phyloP scores from a whole-genome alignment of 192 early-diverging fungal genomes.

The Entophlyctis helioformis region DNA sequence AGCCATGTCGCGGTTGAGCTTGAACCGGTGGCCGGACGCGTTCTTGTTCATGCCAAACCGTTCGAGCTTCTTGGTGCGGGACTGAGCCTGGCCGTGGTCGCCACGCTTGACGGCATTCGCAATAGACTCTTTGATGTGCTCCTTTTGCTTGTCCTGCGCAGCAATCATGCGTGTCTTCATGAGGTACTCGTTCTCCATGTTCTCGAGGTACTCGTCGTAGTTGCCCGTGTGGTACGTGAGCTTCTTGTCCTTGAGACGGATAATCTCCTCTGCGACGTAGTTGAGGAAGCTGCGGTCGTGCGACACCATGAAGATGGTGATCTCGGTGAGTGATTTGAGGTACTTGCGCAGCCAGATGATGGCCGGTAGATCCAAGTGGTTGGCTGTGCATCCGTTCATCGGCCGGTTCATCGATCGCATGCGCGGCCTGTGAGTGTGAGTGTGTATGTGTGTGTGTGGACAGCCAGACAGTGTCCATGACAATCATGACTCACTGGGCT shows the following conservation, averaged over 20 bases:
- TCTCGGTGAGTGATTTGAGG: constrained; percentile 34
- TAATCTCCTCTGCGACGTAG: constrained; percentile 60
- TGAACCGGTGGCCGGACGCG: constrained; percentile 28
- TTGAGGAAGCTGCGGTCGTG: constrained; percentile 83
- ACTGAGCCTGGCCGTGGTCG: background rate
- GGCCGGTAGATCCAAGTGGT: constrained; percentile 81
- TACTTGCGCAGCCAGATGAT: constrained; percentile 87
- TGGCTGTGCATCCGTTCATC: constrained; percentile 24
- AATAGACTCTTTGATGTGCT: constrained; percentile 63
- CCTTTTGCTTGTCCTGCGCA: constrained; percentile 49
- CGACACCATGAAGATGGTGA: constrained; percentile 76
- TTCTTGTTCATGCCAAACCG: constrained; percentile 33
- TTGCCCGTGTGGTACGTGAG: constrained; percentile 72
- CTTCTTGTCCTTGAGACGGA: constrained; percentile 57
- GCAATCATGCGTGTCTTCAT: constrained; percentile 53
- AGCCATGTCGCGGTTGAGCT: constrained; percentile 26
- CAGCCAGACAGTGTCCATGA: background rate
- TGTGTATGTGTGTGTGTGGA: no score
- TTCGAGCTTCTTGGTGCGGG: constrained; percentile 21
- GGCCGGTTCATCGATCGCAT: background rate
- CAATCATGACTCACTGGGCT: constrained; percentile 37
- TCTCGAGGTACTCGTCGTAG: constrained; percentile 73
- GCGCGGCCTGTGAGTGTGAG: no score
- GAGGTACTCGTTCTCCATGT: constrained; percentile 56
- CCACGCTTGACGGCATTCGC: background rate